Evolutionary conservation across 768 basidiomycete species (phyloP).

Genomic region (Amanita thiersii): DNA sequence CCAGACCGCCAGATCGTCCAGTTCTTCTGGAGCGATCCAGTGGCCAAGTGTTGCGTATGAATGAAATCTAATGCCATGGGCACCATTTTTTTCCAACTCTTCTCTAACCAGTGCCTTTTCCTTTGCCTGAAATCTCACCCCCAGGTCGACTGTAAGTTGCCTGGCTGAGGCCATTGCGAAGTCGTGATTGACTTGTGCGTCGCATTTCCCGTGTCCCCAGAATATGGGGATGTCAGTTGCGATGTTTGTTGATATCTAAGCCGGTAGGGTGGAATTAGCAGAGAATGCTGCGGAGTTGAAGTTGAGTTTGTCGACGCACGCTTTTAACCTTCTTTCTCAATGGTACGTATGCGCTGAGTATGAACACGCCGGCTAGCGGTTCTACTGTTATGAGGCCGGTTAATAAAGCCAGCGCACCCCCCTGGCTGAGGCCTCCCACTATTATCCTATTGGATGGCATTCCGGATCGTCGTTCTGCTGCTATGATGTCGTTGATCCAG

Average conservation of each 20-base stretch:
- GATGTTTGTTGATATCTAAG: slow-evolving; percentile 40
- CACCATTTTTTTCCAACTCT: slow-evolving; percentile 10
- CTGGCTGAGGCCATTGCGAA: slow-evolving; percentile 39
- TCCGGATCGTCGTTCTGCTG: slow-evolving; percentile 45
- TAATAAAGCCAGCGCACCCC: slow-evolving; percentile 51
- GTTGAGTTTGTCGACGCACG: slow-evolving; percentile 22
- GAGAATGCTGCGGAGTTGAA: not conserved
- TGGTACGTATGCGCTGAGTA: slow-evolving; percentile 58
- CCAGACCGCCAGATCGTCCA: slow-evolving; percentile 21
- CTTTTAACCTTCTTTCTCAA: slow-evolving; percentile 43
- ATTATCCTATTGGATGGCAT: slow-evolving; percentile 54
- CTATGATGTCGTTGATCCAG: slow-evolving; percentile 48
- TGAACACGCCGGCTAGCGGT: slow-evolving; percentile 49
- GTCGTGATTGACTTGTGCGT: slow-evolving; percentile 46
- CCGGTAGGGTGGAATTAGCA: not conserved
- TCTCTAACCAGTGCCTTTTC: slow-evolving; percentile 12
- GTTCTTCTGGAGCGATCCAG: slow-evolving; percentile 17
- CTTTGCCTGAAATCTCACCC: slow-evolving; percentile 23
- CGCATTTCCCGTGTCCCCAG: slow-evolving; percentile 65
- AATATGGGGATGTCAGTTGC: slow-evolving; percentile 55
- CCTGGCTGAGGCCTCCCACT: slow-evolving; percentile 72
- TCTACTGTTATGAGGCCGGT: slow-evolving; percentile 42
- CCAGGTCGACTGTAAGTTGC: slow-evolving; percentile 38
- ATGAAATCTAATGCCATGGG: slow-evolving; percentile 17
- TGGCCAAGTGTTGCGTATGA: slow-evolving; percentile 20